A percentile compares a stretch with the other conserved stretches of the same genome.
Evolutionary conservation across 768 basidiomycete species (phyloP).

Genomic region (Lactifluus volemus): DNA sequence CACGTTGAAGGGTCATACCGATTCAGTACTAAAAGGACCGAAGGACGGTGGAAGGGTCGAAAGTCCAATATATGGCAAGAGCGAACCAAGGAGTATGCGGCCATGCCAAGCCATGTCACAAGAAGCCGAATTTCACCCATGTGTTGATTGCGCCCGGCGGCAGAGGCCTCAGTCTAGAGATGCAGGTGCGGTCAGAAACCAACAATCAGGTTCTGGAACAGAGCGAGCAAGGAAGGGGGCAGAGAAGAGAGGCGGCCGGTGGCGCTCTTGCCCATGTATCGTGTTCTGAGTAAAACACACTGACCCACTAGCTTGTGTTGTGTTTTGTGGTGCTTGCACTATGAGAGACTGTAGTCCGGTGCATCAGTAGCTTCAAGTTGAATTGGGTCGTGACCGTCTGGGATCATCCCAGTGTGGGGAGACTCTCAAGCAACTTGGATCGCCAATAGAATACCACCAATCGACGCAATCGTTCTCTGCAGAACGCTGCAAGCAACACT

Average conservation of each 20-base stretch:
- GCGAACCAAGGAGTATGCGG: background rate
- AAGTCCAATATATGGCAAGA: background rate
- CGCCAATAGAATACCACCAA: too few species aligned
- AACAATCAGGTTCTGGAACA: background rate
- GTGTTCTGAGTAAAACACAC: background rate
- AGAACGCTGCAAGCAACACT: too few species aligned
- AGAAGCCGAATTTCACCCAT: background rate
- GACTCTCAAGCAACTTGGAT: too few species aligned
- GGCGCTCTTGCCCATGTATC: too few species aligned
- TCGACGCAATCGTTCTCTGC: too few species aligned
- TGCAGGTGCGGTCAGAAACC: background rate
- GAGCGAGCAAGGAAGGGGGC: background rate
- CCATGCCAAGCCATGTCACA: background rate
- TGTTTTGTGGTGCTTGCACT: background rate
- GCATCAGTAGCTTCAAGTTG: background rate
- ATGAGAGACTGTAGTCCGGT: background rate
- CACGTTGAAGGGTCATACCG: background rate
- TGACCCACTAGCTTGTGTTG: background rate
- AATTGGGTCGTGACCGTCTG: too few species aligned
- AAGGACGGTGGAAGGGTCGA: background rate
- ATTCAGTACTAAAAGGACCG: background rate
- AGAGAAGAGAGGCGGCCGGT: background rate
- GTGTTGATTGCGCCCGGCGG: background rate
- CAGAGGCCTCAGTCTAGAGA: background rate
- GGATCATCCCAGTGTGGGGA: too few species aligned